Percentiles rank a stretch among this genome's conserved stretches.
Conservation (phyloP, 192 early-diverging fungal species). For the Coemansia sp. region DNA sequence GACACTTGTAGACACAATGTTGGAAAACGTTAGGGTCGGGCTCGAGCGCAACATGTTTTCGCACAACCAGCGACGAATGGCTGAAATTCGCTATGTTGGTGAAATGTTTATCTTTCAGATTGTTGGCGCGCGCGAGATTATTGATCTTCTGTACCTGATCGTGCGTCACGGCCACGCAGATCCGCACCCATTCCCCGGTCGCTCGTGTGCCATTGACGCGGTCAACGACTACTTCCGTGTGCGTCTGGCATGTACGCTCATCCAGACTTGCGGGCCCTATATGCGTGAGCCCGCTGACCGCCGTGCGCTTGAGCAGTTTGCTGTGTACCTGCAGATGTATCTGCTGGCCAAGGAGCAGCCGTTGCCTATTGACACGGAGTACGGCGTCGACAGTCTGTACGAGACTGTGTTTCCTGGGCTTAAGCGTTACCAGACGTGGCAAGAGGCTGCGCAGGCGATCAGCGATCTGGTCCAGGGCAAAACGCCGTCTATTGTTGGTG, state of each 20-base stretch:
- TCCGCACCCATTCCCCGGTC: conserved; percentile 47
- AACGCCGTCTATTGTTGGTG: conserved; percentile 47
- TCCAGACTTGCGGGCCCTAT: conserved; percentile 84
- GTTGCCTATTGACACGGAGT: conserved; percentile 86
- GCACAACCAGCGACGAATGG: conserved; percentile 88
- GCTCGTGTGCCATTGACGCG: conserved; percentile 68
- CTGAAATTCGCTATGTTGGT: conserved; percentile 79
- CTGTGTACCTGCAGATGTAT: conserved; percentile 89
- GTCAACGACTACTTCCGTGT: conserved; percentile 91
- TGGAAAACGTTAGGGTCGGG: conserved; percentile 88
- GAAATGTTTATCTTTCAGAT: conserved; percentile 91
- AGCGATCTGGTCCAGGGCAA: conserved; percentile 59
- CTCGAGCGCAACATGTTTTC: conserved; percentile 92
- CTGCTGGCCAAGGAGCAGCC: conserved; percentile 72
- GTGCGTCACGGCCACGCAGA: conserved; percentile 82
- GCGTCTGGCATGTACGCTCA: conserved; percentile 78
- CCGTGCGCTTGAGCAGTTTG: conserved; percentile 50
- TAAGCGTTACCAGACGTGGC: conserved; percentile 57
- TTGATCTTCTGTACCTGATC: conserved; percentile 84
- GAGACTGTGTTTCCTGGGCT: conserved; percentile 65
- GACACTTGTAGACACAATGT: conserved; percentile 75
- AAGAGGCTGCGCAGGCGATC: conserved; percentile 76
- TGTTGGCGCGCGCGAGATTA: conserved; percentile 72
- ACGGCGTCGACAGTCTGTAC: conserved; percentile 76
- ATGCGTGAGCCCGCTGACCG: conserved; percentile 62